These are phyloP conservation scores for Naganishia antarctica DNA, from an alignment of 768 basidiomycete species.

Conservation along the genomic window DNA sequence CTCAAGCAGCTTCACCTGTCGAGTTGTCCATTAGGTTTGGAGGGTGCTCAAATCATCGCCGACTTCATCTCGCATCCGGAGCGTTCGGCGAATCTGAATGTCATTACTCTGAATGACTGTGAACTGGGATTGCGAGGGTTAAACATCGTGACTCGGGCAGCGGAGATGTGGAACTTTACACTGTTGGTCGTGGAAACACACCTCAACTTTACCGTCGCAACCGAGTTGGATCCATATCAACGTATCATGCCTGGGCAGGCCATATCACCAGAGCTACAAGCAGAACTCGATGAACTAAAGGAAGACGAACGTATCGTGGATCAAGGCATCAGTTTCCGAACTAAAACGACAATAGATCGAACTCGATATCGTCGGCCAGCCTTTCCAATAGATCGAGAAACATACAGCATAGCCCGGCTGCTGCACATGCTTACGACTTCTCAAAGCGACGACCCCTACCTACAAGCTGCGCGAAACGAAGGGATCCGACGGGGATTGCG, in stretches of 20 bases:
- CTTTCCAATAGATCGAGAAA: conserved; percentile 1
- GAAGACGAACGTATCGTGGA: background rate
- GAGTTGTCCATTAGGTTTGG: conserved; percentile 14
- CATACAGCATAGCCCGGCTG: conserved; percentile 4
- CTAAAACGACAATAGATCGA: background rate
- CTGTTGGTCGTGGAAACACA: conserved; percentile 15
- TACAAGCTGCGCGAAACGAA: background rate
- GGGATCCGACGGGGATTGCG: conserved; percentile 8
- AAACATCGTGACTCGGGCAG: conserved; percentile 16
- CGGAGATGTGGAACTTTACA: conserved; percentile 21
- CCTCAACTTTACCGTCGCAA: conserved; percentile 11
- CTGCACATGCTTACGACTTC: background rate
- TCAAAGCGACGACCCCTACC: background rate
- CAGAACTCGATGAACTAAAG: conserved; percentile 1
- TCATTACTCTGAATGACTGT: conserved; percentile 22
- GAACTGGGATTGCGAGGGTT: conserved; percentile 18
- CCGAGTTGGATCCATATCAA: conserved; percentile 10
- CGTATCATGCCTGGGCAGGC: background rate
- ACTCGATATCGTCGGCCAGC: conserved; percentile 13
- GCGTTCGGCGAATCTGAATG: conserved; percentile 5
- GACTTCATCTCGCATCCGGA: conserved; percentile 20
- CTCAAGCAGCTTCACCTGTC: conserved; percentile 23
- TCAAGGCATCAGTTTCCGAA: conserved; percentile 1
- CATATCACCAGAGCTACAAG: conserved; percentile 7
- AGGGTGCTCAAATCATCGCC: conserved; percentile 19